These are phyloP conservation scores for Toxoplasma gondii DNA, from an alignment of 169 alveolate genomes.

Conservation along the genomic window DNA sequence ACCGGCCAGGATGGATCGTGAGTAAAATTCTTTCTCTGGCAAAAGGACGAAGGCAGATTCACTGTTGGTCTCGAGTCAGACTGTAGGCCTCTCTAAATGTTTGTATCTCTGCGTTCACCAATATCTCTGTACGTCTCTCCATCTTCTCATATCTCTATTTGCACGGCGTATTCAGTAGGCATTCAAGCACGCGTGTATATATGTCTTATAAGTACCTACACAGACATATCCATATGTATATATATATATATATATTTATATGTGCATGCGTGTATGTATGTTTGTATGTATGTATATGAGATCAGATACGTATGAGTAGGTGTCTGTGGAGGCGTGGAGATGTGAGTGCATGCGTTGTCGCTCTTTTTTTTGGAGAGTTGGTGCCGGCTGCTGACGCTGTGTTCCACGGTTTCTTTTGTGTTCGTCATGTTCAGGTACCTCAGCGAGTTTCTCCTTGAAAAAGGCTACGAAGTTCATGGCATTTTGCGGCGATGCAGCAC, in stretches of 20 bases:
- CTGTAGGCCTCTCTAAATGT: too few relatives aligned
- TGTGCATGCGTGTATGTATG: not conserved
- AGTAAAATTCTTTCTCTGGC: not conserved
- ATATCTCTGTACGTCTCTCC: too few relatives aligned
- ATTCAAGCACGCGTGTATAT: too few relatives aligned
- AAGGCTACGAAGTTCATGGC: constrained; percentile 84
- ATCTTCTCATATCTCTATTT: not conserved
- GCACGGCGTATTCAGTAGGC: too few relatives aligned
- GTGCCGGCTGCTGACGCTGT: not conserved
- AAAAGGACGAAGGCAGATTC: not conserved
- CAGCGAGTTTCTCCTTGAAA: constrained; percentile 80
- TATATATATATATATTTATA: not conserved
- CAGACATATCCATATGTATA: not conserved
- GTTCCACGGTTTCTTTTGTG: not conserved
- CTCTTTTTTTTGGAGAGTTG: too few relatives aligned
- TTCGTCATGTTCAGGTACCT: constrained; percentile 71
- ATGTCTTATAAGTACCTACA: too few relatives aligned
- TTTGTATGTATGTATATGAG: not conserved
- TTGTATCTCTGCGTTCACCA: too few relatives aligned
- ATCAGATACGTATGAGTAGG: not conserved
- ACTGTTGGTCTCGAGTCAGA: too few relatives aligned
- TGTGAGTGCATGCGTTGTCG: too few relatives aligned
- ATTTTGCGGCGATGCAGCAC: constrained; percentile 80
- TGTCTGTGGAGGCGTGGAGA: too few relatives aligned
- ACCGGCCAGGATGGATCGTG: constrained; percentile 89